phyloP scores from a whole-genome alignment of 306 rosid genomes.

The Citrullus amarus region DNA sequence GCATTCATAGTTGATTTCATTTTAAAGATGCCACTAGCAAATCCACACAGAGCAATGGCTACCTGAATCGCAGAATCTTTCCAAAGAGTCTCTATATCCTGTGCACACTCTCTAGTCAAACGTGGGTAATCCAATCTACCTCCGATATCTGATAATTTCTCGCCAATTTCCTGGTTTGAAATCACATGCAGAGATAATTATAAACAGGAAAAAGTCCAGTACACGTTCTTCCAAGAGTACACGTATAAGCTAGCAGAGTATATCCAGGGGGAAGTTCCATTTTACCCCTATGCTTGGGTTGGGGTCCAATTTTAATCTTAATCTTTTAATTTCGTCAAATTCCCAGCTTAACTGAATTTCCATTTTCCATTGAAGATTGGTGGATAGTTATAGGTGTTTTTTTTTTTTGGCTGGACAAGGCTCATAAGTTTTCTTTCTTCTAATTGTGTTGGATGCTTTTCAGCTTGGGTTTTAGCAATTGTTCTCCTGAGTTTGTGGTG shows the following conservation, averaged over 20 bases:
- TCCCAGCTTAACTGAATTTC: background rate
- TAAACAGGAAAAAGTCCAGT: background rate
- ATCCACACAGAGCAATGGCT: conserved; percentile 10
- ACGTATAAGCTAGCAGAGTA: background rate
- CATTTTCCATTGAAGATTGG: background rate
- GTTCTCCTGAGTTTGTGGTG: too few relatives aligned
- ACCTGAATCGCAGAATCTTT: conserved; percentile 92
- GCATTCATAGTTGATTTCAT: background rate
- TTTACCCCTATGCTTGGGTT: background rate
- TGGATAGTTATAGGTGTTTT: background rate
- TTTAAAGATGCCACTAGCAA: conserved; percentile 2
- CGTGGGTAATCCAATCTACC: conserved; percentile 73
- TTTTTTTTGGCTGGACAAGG: background rate
- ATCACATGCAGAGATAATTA: background rate
- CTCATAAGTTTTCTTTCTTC: background rate
- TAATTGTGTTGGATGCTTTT: background rate
- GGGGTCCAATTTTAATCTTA: background rate
- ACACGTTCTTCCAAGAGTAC: background rate
- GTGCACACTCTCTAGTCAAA: conserved; percentile 72
- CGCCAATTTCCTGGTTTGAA: conserved; percentile 61
- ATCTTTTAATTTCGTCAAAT: background rate
- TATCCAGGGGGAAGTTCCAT: background rate
- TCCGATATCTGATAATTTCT: conserved; percentile 72
- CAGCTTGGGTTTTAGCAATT: background rate
- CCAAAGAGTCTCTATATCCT: conserved; percentile 80